Conservation (phyloP, 2,329 filamentous ascomycete genomes). For the Aspergillus ochraceus region DNA sequence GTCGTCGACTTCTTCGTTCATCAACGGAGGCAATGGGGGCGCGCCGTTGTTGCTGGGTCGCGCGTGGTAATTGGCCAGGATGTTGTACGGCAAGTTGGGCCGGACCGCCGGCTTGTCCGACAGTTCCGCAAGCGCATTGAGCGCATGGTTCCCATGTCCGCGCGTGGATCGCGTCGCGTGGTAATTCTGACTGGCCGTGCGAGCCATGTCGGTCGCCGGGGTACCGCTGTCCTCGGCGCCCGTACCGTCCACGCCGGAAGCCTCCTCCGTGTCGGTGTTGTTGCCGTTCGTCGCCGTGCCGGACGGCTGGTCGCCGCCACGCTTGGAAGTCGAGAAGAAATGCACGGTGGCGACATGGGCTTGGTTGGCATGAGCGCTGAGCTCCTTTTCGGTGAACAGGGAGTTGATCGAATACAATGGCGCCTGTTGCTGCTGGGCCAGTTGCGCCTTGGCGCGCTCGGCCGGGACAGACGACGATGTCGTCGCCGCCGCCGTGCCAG, state of each 20-base stretch:
- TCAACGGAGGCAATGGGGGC: constrained; percentile 43
- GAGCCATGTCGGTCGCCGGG: constrained; percentile 58
- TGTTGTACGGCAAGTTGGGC: constrained; percentile 47
- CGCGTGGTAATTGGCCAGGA: constrained; percentile 47
- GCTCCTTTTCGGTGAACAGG: constrained; percentile 68
- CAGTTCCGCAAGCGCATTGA: constrained; percentile 58
- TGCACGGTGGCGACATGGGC: constrained; percentile 60
- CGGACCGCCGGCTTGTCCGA: constrained; percentile 51
- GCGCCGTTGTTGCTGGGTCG: constrained; percentile 43
- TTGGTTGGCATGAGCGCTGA: constrained; percentile 61
- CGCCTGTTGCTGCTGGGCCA: constrained; percentile 58
- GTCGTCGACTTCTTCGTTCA: constrained; percentile 50
- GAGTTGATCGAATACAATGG: constrained; percentile 62
- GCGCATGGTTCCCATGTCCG: constrained; percentile 53
- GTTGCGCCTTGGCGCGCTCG: constrained; percentile 55
- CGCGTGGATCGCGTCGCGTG: constrained; percentile 56
- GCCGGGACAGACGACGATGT: constrained; percentile 43
- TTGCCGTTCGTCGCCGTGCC: constrained; percentile 41
- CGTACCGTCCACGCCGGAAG: constrained; percentile 35
- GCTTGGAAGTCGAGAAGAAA: constrained; percentile 58
- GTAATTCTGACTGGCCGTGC: constrained; percentile 58
- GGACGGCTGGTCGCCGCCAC: constrained; percentile 41
- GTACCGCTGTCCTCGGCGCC: constrained; percentile 44
- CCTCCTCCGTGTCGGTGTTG: constrained; percentile 43
- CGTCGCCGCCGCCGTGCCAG: neutral